Base-by-base conservation (phyloP, 2,329 filamentous ascomycete species). In the Xylariales sp. region DNA sequence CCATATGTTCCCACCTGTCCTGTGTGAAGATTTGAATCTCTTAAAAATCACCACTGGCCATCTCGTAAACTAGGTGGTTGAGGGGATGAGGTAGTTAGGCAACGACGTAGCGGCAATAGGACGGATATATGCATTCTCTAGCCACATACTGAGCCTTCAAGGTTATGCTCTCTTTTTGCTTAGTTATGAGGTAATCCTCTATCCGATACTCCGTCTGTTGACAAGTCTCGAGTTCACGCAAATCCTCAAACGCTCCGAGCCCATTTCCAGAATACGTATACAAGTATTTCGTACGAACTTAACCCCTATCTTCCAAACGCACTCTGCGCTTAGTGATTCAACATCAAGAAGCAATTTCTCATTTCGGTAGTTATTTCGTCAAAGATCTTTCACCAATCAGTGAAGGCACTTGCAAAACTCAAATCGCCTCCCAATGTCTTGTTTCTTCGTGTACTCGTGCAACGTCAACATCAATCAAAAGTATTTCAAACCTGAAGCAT, bases 391-490 rank as follows among this genome's bases (percentile, higher is more conserved):
- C 45, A 46, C 52, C 62, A 53, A 45, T 45, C 57, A 62, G 57
- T 55, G 30, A 58, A 54, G 43, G 62, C 58, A 65, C 45, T 48
- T 30, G 28, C 61, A 61, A 53, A 62, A 61, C 53, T 54, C 34
- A 62, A 57, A 39, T 45, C 23, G 34, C 48, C 48, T 49, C 28
- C 52, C 46, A 56, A 56, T 30, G 60, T 18, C 50, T 50, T 61
- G 55, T 59, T 48, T 6, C 23, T 18, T 60, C 54, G 48, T 62
- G 30, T 64, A 54, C 59, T 69, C 67, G 39, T 66, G 45, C 39
- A 56, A 50, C 46, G 48, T 61, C 34, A 66, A 66, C 45, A n/a
- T 45, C 28, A 55, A 34, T 57, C 16, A 59, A 66, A 57, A 30
- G 18, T 43, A 46, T 48, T 53, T 48, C 48, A 53, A 53, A 50